Conservation (phyloP, 2,329 filamentous ascomycete genomes). For the Phyllosticta citribraziliensis region DNA sequence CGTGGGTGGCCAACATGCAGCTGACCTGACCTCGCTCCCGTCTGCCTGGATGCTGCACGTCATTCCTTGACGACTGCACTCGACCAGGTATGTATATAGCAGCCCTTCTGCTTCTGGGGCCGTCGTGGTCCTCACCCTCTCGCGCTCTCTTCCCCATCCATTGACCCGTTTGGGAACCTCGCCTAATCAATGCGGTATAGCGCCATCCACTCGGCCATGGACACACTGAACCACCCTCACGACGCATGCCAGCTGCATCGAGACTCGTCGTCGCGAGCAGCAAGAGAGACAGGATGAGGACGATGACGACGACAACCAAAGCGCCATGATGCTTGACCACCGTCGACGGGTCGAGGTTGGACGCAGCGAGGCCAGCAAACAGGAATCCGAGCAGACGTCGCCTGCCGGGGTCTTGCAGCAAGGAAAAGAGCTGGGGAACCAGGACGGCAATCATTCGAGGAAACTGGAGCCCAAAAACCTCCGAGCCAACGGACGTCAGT, state of each 20-base stretch:
- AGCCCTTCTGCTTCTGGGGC: background rate
- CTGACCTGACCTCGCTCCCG: background rate
- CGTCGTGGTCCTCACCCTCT: background rate
- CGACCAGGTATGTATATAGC: background rate
- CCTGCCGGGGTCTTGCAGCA: background rate
- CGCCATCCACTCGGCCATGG: background rate
- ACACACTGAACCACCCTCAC: background rate
- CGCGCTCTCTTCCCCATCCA: background rate
- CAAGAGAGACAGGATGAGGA: background rate
- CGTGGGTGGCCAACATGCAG: background rate
- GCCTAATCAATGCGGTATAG: background rate
- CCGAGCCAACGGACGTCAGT: background rate
- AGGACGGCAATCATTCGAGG: background rate
- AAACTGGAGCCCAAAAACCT: background rate
- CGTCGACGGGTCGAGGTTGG: background rate
- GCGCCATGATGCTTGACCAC: background rate
- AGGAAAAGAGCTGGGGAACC: background rate
- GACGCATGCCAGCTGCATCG: background rate
- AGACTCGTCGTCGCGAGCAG: background rate
- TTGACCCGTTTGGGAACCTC: background rate
- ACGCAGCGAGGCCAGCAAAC: background rate
- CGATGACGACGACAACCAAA: background rate
- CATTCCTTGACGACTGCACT: background rate
- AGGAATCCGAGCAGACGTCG: background rate
- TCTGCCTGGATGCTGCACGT: background rate